Evolutionary conservation across 2,329 filamentous ascomycete genomes (phyloP).

Genomic region (Leptographium flavum): DNA sequence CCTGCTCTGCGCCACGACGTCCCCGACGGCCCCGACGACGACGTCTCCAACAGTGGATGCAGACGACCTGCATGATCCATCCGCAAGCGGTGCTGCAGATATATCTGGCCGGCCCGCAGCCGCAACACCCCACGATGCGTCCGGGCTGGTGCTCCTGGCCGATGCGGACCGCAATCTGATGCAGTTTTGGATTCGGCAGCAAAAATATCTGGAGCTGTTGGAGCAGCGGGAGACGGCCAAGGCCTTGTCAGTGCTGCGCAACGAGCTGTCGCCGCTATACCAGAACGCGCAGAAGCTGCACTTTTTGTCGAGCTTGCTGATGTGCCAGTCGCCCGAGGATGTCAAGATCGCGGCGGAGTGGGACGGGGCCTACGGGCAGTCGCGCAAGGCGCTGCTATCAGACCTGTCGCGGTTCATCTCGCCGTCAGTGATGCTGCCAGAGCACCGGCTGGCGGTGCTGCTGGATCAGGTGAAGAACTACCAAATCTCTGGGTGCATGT

Average conservation of each 20-base stretch:
- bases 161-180: constrained; percentile 65
- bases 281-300: constrained; percentile 67
- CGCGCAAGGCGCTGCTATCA: constrained; percentile 60
- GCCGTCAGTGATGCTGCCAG: constrained; percentile 91
- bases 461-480: constrained; percentile 71
- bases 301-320: constrained; percentile 75
- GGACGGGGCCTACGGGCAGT: constrained; percentile 68
- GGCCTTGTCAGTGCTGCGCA: constrained; percentile 71
- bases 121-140: neutral
- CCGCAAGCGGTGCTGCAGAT: too few species aligned
- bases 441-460: constrained; percentile 70
- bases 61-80: too few species aligned
- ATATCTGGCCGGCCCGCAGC: neutral
- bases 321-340: constrained; percentile 70
- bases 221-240: constrained; percentile 59
- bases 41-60: too few species aligned
- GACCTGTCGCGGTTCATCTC: constrained; percentile 86
- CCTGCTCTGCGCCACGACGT: constrained; percentile 39
- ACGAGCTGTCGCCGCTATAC: constrained; percentile 75
- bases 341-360: constrained; percentile 64
- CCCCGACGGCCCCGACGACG: neutral
- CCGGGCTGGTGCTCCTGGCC: constrained; percentile 58
- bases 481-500: constrained; percentile 73
- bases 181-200: constrained; percentile 77
- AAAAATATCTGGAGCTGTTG: constrained; percentile 87